These are phyloP conservation scores for Teunomyces cretensis DNA, from an alignment of 805 yeast genomes.

Conservation along the genomic window DNA sequence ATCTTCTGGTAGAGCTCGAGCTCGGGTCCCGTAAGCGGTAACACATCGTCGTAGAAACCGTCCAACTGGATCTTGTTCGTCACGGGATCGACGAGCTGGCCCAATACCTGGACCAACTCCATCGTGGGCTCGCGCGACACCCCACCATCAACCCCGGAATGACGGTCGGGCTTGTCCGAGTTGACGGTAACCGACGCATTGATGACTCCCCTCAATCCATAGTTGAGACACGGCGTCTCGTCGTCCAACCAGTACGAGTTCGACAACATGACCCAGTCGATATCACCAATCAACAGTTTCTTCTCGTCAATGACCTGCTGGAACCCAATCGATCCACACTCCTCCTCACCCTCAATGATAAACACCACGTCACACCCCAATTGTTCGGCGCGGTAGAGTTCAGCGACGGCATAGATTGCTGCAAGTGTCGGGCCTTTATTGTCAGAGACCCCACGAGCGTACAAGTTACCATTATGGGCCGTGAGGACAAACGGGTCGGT, in stretches of 20 bases:
- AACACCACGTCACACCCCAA: conserved; percentile 76
- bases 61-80: conserved; percentile 57
- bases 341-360: conserved; percentile 93
- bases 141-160: conserved; percentile 97
- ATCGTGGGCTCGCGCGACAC: conserved; percentile 83
- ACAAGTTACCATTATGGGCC: conserved; percentile 79
- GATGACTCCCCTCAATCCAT: conserved; percentile 90
- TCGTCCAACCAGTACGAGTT: conserved; percentile 96
- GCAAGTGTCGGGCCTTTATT: conserved; percentile 93
- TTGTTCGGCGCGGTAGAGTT: conserved; percentile 49
- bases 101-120: conserved; percentile 73
- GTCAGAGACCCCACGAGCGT: conserved; percentile 92
- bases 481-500: conserved; percentile 77
- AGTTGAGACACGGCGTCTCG: conserved; percentile 83
- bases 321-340: conserved; percentile 87
- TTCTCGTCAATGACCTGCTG: conserved; percentile 59
- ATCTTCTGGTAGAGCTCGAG: conserved; percentile 61
- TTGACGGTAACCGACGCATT: conserved; percentile 71
- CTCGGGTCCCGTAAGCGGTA: conserved; percentile 59
- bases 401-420: conserved; percentile 83
- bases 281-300: conserved; percentile 55
- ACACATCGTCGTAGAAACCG: conserved; percentile 67
- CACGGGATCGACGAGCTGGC: conserved; percentile 54
- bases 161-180: conserved; percentile 82
- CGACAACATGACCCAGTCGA: conserved; percentile 88